Conservation (phyloP, 495 filamentous ascomycete genomes). For the Xylaria curta region DNA sequence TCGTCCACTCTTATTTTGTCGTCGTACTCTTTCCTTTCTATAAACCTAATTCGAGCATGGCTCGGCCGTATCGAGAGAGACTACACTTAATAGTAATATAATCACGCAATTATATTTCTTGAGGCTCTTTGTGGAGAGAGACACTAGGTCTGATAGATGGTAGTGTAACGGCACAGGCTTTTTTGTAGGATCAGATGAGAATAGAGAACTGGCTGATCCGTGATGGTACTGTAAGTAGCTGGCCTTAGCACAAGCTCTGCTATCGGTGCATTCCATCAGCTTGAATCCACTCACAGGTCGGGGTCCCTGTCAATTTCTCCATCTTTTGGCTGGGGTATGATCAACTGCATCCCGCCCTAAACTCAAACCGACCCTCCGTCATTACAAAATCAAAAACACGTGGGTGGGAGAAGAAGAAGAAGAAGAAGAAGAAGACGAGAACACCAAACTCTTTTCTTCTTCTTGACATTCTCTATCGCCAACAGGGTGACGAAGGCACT, state of each 20-base stretch:
- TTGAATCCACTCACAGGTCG: background rate
- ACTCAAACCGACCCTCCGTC: background rate
- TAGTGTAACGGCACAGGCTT: background rate
- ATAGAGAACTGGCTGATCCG: background rate
- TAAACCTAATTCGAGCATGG: background rate
- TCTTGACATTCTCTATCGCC: background rate
- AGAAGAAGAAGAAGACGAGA: conserved; percentile 1
- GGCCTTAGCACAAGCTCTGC: background rate
- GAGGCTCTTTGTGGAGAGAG: conserved; percentile 17
- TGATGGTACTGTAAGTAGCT: background rate
- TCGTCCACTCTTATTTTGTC: background rate
- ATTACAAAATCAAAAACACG: conserved; percentile 5
- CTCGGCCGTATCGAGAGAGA: background rate
- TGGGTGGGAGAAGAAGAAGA: background rate
- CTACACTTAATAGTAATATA: background rate
- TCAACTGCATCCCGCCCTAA: conserved; percentile 20
- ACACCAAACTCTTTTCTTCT: background rate
- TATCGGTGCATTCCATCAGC: background rate
- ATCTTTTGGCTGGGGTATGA: conserved; percentile 2
- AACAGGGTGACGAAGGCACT: background rate
- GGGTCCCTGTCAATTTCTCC: background rate
- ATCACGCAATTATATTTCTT: background rate
- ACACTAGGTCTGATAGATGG: background rate
- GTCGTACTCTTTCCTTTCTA: background rate
- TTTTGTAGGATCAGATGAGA: conserved; percentile 1